Evolutionary conservation across 225 moss, liverwort and hornwort species (phyloP).

Genomic region (Neckera pumila): DNA sequence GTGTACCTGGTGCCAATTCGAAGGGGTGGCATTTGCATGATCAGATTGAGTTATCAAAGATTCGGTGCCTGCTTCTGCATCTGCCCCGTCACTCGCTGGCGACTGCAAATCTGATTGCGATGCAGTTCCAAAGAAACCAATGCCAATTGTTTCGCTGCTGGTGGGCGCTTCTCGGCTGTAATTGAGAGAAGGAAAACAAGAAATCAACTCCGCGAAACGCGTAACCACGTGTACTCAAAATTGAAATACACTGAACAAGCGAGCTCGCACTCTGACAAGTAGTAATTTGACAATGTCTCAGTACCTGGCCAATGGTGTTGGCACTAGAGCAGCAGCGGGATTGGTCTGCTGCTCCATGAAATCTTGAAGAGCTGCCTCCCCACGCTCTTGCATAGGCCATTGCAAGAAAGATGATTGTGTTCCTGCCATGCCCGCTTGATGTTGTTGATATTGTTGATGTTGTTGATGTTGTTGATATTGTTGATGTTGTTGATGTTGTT

Average conservation of each 20-base stretch:
- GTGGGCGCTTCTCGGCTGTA: slow-evolving; percentile 19
- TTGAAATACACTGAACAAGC: not conserved
- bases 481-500: slow-evolving; percentile 9
- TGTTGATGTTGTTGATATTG: slow-evolving; percentile 8
- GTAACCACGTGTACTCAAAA: not conserved
- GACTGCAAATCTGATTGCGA: slow-evolving; percentile 27
- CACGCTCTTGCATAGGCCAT: slow-evolving; percentile 38
- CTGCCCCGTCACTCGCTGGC: slow-evolving; percentile 9
- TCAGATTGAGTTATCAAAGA: slow-evolving; percentile 23
- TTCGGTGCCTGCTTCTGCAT: slow-evolving; percentile 13
- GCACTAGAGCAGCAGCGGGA: slow-evolving; percentile 18
- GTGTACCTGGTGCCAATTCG: slow-evolving; percentile 39
- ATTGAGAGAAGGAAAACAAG: not conserved
- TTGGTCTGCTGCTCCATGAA: slow-evolving; percentile 36
- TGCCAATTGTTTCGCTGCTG: slow-evolving; percentile 11
- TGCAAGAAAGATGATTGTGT: slow-evolving; percentile 25
- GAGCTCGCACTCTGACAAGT: not conserved
- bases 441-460: slow-evolving; percentile 3
- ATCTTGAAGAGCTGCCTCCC: slow-evolving; percentile 36
- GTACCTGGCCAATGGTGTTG: slow-evolving; percentile 23
- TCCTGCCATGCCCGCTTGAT: slow-evolving; percentile 18
- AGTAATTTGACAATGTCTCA: not conserved
- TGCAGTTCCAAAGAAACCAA: slow-evolving; percentile 21
- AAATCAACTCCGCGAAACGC: not conserved
- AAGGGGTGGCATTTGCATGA: slow-evolving; percentile 10